Conservation (phyloP, 495 filamentous ascomycete species). For the Peziza echinospora region DNA sequence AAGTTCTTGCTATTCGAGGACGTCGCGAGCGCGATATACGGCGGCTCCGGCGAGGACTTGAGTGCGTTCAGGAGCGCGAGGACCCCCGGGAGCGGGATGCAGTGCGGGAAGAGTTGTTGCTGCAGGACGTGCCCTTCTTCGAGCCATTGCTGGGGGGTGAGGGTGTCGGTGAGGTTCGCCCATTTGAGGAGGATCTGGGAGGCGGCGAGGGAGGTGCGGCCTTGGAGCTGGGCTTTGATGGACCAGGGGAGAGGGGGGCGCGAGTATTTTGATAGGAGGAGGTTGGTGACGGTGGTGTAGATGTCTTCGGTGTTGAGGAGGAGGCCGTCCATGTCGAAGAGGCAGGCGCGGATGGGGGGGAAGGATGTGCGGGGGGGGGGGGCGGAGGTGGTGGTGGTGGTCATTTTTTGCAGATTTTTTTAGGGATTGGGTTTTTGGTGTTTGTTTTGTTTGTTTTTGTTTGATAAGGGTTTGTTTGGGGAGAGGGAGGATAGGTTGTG, state of each 20-base stretch:
- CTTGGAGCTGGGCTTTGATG: constrained; percentile 86
- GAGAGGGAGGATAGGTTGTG: too few relatives aligned
- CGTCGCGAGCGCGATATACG: constrained; percentile 69
- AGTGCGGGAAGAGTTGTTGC: constrained; percentile 43
- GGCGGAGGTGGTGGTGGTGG: too few relatives aligned
- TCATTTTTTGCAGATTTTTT: too few relatives aligned
- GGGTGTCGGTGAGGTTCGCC: constrained; percentile 77
- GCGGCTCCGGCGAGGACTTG: constrained; percentile 36
- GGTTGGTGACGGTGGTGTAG: constrained; percentile 67
- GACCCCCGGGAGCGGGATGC: constrained; percentile 60
- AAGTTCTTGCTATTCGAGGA: constrained; percentile 52
- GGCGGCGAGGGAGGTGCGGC: constrained; percentile 27
- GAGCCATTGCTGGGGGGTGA: constrained; percentile 41
- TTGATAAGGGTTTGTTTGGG: too few relatives aligned
- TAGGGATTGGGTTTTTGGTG: too few relatives aligned
- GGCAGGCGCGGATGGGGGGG: constrained; percentile 68
- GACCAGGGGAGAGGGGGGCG: constrained; percentile 63
- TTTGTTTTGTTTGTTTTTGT: too few relatives aligned
- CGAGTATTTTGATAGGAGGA: constrained; percentile 51
- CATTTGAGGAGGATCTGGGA: constrained; percentile 42
- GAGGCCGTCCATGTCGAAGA: constrained; percentile 98
- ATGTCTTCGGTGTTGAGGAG: constrained; percentile 85
- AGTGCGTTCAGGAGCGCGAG: constrained; percentile 38
- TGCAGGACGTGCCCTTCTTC: constrained; percentile 39
- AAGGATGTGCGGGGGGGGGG: too few relatives aligned